phyloP scores from a whole-genome alignment of 306 rosid genomes.

The Dalbergia cultrata region DNA sequence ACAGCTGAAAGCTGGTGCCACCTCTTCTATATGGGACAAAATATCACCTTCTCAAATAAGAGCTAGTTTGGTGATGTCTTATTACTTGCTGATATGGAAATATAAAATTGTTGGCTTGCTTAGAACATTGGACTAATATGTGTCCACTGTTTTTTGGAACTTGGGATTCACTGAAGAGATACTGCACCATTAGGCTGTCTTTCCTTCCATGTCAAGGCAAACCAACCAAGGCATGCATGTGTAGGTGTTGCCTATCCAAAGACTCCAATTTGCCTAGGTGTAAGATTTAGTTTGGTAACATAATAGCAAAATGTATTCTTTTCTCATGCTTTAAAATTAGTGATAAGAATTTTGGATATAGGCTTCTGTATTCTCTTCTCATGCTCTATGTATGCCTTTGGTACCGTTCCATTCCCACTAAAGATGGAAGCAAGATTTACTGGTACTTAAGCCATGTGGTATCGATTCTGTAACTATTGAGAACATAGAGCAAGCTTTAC shows the following conservation, averaged over 20 bases:
- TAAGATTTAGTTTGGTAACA: neutral
- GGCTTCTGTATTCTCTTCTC: too few relatives aligned
- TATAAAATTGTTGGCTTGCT: neutral
- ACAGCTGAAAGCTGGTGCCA: too few relatives aligned
- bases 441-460: too few relatives aligned
- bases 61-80: too few relatives aligned
- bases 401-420: too few relatives aligned
- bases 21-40: too few relatives aligned
- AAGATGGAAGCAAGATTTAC: too few relatives aligned
- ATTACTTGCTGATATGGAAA: neutral
- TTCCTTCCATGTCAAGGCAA: conserved; percentile 9
- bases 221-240: conserved; percentile 2
- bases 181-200: neutral
- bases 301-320: neutral
- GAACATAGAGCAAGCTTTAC: neutral
- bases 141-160: neutral
- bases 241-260: neutral
- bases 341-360: too few relatives aligned
- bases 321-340: too few relatives aligned
- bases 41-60: too few relatives aligned
- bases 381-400: too few relatives aligned
- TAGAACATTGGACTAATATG: neutral
- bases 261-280: neutral
- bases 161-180: neutral
- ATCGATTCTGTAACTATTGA: neutral